These are phyloP conservation scores for Ramichloridium luteum DNA, from an alignment of 2,329 filamentous ascomycete species.

Conservation along the genomic window DNA sequence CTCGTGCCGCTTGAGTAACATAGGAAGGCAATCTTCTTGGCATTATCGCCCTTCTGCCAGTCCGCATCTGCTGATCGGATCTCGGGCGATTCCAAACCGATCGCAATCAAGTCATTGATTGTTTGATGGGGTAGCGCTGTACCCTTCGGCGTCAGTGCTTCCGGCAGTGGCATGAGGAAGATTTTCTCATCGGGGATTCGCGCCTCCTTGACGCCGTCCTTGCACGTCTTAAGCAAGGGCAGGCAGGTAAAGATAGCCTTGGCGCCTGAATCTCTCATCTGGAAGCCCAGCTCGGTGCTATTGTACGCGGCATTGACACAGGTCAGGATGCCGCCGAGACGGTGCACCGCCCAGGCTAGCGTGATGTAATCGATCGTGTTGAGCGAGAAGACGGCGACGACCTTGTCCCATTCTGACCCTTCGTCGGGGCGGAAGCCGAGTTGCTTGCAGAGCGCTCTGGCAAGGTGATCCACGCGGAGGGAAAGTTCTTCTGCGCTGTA, in stretches of 20 bases:
- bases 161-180: conserved; percentile 57
- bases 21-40: conserved; percentile 58
- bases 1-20: conserved; percentile 75
- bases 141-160: conserved; percentile 35
- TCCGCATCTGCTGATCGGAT: conserved; percentile 39
- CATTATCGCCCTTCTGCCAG: conserved; percentile 54
- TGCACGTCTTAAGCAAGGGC: conserved; percentile 51
- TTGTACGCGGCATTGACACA: conserved; percentile 68
- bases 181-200: conserved; percentile 53
- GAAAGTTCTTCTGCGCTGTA: conserved; percentile 53
- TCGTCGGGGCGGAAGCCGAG: conserved; percentile 58
- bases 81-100: conserved; percentile 44
- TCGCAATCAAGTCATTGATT: conserved; percentile 51
- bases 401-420: conserved; percentile 71
- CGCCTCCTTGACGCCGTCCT: conserved; percentile 50
- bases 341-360: conserved; percentile 60
- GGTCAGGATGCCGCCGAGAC: conserved; percentile 59
- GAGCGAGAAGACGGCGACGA: conserved; percentile 62
- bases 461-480: conserved; percentile 53
- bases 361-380: conserved; percentile 75
- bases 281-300: conserved; percentile 55
- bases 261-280: conserved; percentile 56
- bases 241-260: conserved; percentile 61
- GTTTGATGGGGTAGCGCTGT: conserved; percentile 43
- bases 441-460: conserved; percentile 56